Conservation (phyloP, 805 yeast genomes). For the Ogataea pilisensis region DNA sequence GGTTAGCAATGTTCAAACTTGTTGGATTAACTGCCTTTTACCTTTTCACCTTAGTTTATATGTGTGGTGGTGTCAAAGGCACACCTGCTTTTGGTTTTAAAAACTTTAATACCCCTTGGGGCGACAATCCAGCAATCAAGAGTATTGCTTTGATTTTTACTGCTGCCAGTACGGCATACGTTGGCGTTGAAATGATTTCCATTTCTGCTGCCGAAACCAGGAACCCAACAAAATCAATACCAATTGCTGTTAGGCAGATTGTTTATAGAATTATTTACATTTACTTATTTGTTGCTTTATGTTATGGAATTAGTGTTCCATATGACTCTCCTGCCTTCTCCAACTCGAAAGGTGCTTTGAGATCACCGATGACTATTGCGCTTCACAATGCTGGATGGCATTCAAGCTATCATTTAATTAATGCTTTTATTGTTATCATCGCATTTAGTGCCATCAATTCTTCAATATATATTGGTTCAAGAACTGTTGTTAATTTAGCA, state of each 20-base stretch:
- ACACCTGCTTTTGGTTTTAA: conserved; percentile 18
- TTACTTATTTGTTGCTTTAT: conserved; percentile 51
- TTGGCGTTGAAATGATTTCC: conserved; percentile 31
- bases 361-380: conserved; percentile 47
- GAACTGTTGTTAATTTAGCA: conserved; percentile 64
- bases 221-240: conserved; percentile 55
- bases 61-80: conserved; percentile 33
- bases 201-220: conserved; percentile 59
- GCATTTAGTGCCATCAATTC: conserved; percentile 69
- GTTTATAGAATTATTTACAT: conserved; percentile 51
- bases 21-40: conserved; percentile 34
- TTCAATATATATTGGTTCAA: conserved; percentile 63
- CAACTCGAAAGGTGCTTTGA: conserved; percentile 37
- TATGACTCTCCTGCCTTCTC: conserved; percentile 45
- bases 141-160: conserved; percentile 25
- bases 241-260: conserved; percentile 53
- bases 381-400: conserved; percentile 49
- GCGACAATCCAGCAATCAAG: conserved; percentile 6
- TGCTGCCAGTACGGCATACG: conserved; percentile 23
- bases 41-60: conserved; percentile 34
- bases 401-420: conserved; percentile 48
- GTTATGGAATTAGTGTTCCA: conserved; percentile 58
- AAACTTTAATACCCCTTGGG: conserved; percentile 13
- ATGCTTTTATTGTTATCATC: conserved; percentile 59
- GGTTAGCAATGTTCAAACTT: conserved; percentile 46